Base-by-base conservation (phyloP, 805 yeast species). In the Grigorovia jiainica region DNA sequence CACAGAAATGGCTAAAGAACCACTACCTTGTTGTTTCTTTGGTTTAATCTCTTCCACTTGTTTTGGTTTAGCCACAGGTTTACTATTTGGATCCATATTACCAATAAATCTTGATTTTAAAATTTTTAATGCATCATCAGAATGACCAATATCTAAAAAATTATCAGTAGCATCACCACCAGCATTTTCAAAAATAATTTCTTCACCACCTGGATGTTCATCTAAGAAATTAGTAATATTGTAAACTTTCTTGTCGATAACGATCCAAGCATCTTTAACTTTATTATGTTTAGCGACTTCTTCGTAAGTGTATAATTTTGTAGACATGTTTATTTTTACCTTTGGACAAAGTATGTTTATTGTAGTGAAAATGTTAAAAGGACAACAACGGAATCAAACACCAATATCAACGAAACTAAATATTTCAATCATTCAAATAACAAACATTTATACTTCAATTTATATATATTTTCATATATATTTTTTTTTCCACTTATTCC, bases 141-240 rank as follows among this genome's bases (percentile, higher is more conserved):
- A 87, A 67, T 92, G 99, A 29, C 99, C 99, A 60, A 92, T 89
- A 55, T 90, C 97, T 7, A 80, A 78, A 73, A 90, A 74, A 38
- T 87, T 78, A 41, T 75, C 76, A 8, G 96, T 85, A 43, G 87
- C 89, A 60, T 87, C 95, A 45, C 73, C 72, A 35, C 95, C 95
- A 25, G 83, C 95, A 57, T 78, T 73, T 52, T 85, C 95, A 39
- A 76, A 64, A 43, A 86, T 68, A 25, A 85, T 83, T 58, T 85
- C 95, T 43, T 79, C 82, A 43, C 95, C 95, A 58, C 95, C 95
- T 20, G 82, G 82, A 57, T 76, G 82, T 49, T 70, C 73, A 42
- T 69, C 73, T 49, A 69, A 50, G 47, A 70, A 70, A 31, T 62
- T 64, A 1, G 95, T 82, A 38, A 90, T 90, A 57, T 90, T 79